phyloP scores from a whole-genome alignment of 768 basidiomycete species.

The Amanita jacksonii region DNA sequence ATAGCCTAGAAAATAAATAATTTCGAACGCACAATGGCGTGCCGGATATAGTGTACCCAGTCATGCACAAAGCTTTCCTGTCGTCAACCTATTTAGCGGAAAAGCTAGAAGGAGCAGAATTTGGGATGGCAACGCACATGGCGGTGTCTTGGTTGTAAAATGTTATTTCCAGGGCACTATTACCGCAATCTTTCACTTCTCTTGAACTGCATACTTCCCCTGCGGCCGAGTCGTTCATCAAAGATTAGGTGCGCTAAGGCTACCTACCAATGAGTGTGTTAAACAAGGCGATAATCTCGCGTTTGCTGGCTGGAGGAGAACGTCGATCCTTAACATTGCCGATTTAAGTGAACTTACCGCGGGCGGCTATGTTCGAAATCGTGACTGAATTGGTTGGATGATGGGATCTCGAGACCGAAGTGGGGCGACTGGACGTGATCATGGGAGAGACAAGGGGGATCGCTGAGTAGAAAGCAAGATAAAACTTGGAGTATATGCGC shows the following conservation, averaged over 20 bases:
- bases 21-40: constrained; percentile 39
- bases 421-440: constrained; percentile 3
- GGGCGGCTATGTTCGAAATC: constrained; percentile 37
- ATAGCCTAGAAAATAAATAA: constrained; percentile 11
- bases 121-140: constrained; percentile 30
- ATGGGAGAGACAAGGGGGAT: constrained; percentile 9
- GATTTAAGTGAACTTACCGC: constrained; percentile 19
- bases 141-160: constrained; percentile 46
- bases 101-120: too few relatives aligned
- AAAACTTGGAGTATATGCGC: constrained; percentile 11
- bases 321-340: not conserved
- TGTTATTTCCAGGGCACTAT: constrained; percentile 38
- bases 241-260: too few relatives aligned
- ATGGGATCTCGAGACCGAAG: constrained; percentile 22
- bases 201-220: constrained; percentile 43
- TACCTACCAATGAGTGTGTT: constrained; percentile 43
- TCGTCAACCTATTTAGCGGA: not conserved
- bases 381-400: constrained; percentile 35
- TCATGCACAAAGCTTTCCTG: constrained; percentile 63
- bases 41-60: constrained; percentile 48
- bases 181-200: constrained; percentile 28
- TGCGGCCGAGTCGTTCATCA: constrained; percentile 14
- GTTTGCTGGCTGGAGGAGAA: constrained; percentile 12
- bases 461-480: constrained; percentile 14
- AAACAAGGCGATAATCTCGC: constrained; percentile 49